Conservation (phyloP, 257 asterid genomes). For the Marsdenia floribunda region DNA sequence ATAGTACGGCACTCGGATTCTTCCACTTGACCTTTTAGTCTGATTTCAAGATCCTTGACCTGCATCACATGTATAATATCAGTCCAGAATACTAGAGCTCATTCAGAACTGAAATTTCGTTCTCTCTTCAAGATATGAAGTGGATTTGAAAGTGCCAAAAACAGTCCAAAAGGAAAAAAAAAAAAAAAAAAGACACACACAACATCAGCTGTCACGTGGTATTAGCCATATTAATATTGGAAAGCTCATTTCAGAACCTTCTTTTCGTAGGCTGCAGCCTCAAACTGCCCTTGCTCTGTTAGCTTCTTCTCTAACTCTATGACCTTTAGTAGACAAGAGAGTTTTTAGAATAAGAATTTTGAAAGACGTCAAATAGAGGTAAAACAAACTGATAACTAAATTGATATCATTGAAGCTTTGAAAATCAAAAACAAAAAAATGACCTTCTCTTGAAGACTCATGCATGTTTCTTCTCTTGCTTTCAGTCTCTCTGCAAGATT, state of each 20-base stretch:
- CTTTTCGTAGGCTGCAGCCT: slow-evolving; percentile 47
- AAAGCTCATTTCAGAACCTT: slow-evolving; percentile 40
- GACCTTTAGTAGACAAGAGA: slow-evolving; percentile 38
- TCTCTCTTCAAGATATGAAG: background rate
- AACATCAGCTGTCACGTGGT: background rate
- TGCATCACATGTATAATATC: slow-evolving; percentile 26
- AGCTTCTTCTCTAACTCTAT: slow-evolving; percentile 70
- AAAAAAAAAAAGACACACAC: background rate
- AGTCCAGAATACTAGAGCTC: background rate
- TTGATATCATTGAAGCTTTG: background rate
- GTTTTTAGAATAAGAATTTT: slow-evolving; percentile 8
- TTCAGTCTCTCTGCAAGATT: slow-evolving; percentile 63
- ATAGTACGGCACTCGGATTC: slow-evolving; percentile 46
- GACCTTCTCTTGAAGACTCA: slow-evolving; percentile 80
- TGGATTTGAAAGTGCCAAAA: background rate
- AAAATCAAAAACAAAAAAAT: background rate
- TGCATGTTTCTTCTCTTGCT: slow-evolving; percentile 68
- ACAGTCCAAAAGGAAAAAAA: background rate
- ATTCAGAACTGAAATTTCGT: background rate
- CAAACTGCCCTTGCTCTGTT: slow-evolving; percentile 47
- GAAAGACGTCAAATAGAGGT: background rate
- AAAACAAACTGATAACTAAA: background rate
- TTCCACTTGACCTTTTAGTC: slow-evolving; percentile 54
- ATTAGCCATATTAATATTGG: background rate
- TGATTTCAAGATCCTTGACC: slow-evolving; percentile 74